phyloP scores from a whole-genome alignment of 2,329 filamentous ascomycete genomes.

The Fusarium sp. region DNA sequence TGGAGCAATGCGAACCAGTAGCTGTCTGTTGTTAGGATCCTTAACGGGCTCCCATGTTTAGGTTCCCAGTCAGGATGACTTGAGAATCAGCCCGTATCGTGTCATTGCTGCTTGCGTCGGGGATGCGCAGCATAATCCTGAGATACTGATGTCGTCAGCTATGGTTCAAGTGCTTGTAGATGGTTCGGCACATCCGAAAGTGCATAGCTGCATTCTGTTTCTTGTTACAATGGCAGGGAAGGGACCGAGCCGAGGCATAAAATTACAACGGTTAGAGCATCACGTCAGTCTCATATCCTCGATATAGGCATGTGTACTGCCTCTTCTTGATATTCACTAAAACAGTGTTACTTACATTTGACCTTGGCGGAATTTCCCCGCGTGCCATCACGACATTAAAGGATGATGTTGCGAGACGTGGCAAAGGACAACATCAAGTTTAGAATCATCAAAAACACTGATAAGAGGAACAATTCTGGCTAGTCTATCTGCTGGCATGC shows the following conservation, averaged over 20 bases:
- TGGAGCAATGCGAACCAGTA: background rate
- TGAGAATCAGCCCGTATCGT: background rate
- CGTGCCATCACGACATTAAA: background rate
- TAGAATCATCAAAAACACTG: background rate
- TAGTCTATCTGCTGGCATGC: background rate
- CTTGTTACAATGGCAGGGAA: background rate
- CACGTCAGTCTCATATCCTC: background rate
- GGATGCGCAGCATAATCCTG: background rate
- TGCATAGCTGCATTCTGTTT: background rate
- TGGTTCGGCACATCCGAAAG: background rate
- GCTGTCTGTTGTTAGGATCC: background rate
- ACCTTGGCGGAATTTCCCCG: background rate
- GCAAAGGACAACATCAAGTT: background rate
- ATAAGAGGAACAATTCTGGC: background rate
- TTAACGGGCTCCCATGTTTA: background rate
- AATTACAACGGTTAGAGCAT: background rate
- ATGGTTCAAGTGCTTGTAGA: background rate
- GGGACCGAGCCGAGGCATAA: background rate
- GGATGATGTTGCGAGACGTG: background rate
- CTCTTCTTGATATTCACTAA: background rate
- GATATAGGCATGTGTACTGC: background rate
- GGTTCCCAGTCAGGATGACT: background rate
- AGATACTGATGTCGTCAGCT: background rate
- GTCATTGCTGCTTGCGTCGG: background rate
- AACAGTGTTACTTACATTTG: accelerated